phyloP scores from a whole-genome alignment of 129 eudicot species.

The Glebionis coronaria region DNA sequence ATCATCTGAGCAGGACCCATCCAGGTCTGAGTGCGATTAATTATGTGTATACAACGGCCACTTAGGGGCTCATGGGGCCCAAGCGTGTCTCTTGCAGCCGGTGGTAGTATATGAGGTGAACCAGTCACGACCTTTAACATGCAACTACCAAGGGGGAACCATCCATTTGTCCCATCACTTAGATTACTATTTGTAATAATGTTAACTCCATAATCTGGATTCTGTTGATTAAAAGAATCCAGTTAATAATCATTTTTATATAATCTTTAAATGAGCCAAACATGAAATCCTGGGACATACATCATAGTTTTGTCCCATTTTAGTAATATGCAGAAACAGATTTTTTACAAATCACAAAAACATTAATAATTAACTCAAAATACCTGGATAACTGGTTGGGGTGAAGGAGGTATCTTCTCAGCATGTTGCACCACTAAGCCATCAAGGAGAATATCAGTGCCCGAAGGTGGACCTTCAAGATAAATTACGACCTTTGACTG shows the following conservation, averaged over 20 bases:
- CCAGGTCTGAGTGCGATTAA: constrained; percentile 83
- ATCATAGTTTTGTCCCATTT: too few species aligned
- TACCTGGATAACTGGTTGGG: constrained; percentile 64
- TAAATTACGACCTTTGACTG: constrained; percentile 61
- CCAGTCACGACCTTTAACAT: constrained; percentile 46
- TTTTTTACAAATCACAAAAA: too few species aligned
- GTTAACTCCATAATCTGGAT: constrained; percentile 59
- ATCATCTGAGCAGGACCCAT: constrained; percentile 65
- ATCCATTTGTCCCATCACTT: constrained; percentile 64
- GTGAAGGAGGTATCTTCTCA: constrained; percentile 59
- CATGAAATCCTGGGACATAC: too few species aligned
- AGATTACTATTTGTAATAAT: constrained; percentile 71
- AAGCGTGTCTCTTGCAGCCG: constrained; percentile 67
- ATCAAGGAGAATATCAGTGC: constrained; percentile 76
- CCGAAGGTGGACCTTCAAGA: constrained; percentile 86
- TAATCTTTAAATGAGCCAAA: neutral
- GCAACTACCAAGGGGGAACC: constrained; percentile 88
- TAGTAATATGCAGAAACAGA: too few species aligned
- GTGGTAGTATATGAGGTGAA: constrained; percentile 74
- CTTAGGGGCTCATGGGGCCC: constrained; percentile 63
- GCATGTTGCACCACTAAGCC: constrained; percentile 63
- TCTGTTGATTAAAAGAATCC: constrained; percentile 33
- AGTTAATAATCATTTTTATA: too few species aligned
- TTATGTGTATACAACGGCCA: constrained; percentile 63
- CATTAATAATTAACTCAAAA: neutral